Conservation (phyloP, 169 alveolate genomes). For the Plasmodium cynomolgi region DNA sequence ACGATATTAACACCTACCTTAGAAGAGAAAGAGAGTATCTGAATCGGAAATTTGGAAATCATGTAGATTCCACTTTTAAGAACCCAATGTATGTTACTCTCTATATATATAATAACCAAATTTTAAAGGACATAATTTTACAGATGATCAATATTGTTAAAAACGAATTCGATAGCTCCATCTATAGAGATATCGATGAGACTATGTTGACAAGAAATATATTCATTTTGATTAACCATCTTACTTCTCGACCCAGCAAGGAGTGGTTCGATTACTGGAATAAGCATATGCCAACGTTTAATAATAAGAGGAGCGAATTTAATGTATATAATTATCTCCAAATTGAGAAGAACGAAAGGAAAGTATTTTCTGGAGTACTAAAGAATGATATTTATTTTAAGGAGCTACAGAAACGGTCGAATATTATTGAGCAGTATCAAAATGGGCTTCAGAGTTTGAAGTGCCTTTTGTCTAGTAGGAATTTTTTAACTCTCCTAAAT, state of each 20-base stretch:
- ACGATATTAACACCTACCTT: conserved; percentile 46
- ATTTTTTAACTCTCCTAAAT: conserved; percentile 16
- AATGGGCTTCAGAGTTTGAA: conserved; percentile 59
- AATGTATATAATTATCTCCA: conserved; percentile 52
- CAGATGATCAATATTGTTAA: conserved; percentile 42
- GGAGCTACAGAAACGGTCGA: conserved; percentile 68
- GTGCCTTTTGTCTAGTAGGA: conserved; percentile 27
- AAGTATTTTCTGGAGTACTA: conserved; percentile 16
- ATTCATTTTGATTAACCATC: conserved; percentile 19
- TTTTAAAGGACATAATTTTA: conserved; percentile 40
- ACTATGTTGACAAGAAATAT: conserved; percentile 23
- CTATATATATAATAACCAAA: conserved; percentile 36
- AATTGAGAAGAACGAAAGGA: conserved; percentile 36
- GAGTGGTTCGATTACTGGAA: conserved; percentile 70
- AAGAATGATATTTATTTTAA: conserved; percentile 57
- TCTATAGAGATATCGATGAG: conserved; percentile 56
- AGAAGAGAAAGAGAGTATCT: conserved; percentile 53
- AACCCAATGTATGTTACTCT: conserved; percentile 70
- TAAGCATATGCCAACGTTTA: conserved; percentile 55
- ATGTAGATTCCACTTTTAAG: conserved; percentile 61
- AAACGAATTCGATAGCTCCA: conserved; percentile 48
- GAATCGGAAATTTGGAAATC: conserved; percentile 42
- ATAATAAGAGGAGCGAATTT: conserved; percentile 28
- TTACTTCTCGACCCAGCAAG: conserved; percentile 54
- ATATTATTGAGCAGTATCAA: conserved; percentile 56